These are phyloP conservation scores for Bjerkandera adusta DNA, from an alignment of 1,284 basidiomycete genomes.

Conservation along the genomic window DNA sequence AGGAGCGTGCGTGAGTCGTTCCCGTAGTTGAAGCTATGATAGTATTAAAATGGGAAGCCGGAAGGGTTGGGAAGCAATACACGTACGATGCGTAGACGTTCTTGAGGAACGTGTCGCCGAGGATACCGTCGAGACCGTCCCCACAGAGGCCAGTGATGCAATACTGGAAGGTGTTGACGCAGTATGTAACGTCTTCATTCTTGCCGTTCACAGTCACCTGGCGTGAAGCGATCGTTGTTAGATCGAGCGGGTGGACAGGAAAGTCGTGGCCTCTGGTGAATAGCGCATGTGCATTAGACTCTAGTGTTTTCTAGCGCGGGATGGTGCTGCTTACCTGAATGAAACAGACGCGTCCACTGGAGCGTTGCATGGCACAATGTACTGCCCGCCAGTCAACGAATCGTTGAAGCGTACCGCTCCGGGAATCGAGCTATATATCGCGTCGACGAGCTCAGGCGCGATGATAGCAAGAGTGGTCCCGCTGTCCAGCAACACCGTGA, in stretches of 20 bases:
- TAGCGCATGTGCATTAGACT: too few species aligned
- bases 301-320: slow-evolving; percentile 4
- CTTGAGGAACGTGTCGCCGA: slow-evolving; percentile 39
- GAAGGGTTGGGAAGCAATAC: too few species aligned
- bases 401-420: slow-evolving; percentile 22
- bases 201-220: slow-evolving; percentile 9
- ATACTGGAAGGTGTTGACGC: slow-evolving; percentile 21
- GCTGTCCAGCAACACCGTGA: slow-evolving; percentile 26
- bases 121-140: slow-evolving; percentile 28
- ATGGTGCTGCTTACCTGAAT: slow-evolving; percentile 25
- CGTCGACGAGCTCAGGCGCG: slow-evolving; percentile 24
- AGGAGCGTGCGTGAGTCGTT: slow-evolving; percentile 19
- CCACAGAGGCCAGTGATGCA: slow-evolving; percentile 9
- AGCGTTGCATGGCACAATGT: slow-evolving; percentile 27
- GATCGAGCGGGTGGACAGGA: slow-evolving; percentile 27
- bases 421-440: slow-evolving; percentile 26
- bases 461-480: slow-evolving; percentile 27
- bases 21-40: slow-evolving; percentile 13
- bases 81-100: slow-evolving; percentile 40
- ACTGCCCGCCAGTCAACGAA: slow-evolving; percentile 11
- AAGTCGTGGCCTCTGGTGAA: slow-evolving; percentile 15
- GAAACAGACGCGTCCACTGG: slow-evolving; percentile 23
- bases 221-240: slow-evolving; percentile 12
- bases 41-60: background rate
- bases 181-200: slow-evolving; percentile 19